Base-by-base conservation (phyloP, 1,284 basidiomycete genomes). In the Anthracocystis walkeri region DNA sequence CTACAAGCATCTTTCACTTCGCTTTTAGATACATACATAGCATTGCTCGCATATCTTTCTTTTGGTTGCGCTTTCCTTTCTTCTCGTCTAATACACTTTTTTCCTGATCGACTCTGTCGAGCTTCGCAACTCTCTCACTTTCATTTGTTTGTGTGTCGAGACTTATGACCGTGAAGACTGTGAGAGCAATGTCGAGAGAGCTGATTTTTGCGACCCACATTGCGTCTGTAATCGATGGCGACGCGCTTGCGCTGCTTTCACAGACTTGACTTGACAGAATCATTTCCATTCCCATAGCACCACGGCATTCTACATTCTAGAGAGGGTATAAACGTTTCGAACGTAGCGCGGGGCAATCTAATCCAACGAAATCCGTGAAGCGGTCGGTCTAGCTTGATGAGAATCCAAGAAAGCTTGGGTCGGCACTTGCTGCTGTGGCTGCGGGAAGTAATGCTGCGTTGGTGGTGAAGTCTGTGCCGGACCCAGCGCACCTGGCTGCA, bases 281-380 rank as follows among this genome's bases (percentile, higher is more conserved):
- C 35, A 38, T 16, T 27, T 27, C 44, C 44, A 45, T 45, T 14
- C 7, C 44, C 23, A 16, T 16, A 27, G 21, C 20, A 21, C 25
- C 10, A 45, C 42, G 42, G 25, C 35, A 16, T 38, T 38, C 12
- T 38, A 38, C 35, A 38, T 38, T 38, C 35, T 38, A 38, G 35
- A 25, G 23, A 21, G 44, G 44, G 44, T 46, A 46, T 46, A 46
- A 25, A 46, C 8, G 44, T 1, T 14, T 16, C 23, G 14, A 11
- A 21, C 5, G 5, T 16, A 27, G 44, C 23, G 25, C 11, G 4
- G 23, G 25, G 16, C 14, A 4, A 7, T 14, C 20, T 35, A 51
- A n/a, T 51, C 49, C 31, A 51, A 35, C 49, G 49, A 51, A 18
- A 51, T 33, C 6, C 49, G 49, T 18, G 49, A 51, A 20, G 49